Base-by-base conservation (phyloP, 2,329 filamentous ascomycete species). In the Trichophyton mentagrophytes region DNA sequence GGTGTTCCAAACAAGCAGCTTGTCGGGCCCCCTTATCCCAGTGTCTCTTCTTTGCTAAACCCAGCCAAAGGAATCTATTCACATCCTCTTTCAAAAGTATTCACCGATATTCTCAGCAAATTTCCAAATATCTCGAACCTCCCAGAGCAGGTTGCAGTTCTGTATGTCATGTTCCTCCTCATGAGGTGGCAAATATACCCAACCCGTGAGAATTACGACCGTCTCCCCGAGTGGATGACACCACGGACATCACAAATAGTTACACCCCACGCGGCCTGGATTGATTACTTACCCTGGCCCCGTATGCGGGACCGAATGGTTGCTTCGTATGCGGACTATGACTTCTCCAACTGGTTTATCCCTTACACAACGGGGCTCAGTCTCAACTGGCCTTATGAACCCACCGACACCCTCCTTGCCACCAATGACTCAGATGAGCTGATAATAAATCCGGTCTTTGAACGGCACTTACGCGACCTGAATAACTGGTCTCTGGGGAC, bases 121-220 rank as follows among this genome's bases (percentile, higher is more conserved):
- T 95, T 95, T 67, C 89, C 90, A 0, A 85, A 88, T 66, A 84
- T 96, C 33, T 82, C 81, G 3, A 80, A 79, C n/a, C 79, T 95
- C 0, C 90, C 90, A 0, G 90, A 95, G 73, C 86, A 88, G 67
- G 84, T 95, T 0, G 90, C 87, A 7, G 84, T 89, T 5, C 79
- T 95, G 6, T 95, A 91, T 71, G 77, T 87, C 69, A 95, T 95
- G 88, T 95, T 95, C 73, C 80, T 91, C 36, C 70, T 90, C 64
- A 89, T 93, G 85, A 82, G 86, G 47, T 96, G 90, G 89, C 85
- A 89, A 70, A 87, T 95, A 61, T 83, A 83, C 30, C 89, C 90
- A 0, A 89, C 88, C 0, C 80, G 81, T 63, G 86, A 90, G 66
- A 95, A 90, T 74, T 91, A 88, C 71, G 83, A 89, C 25, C 81